Conservation (phyloP, 106 monocot genomes). For the Dendrobium huoshanense region DNA sequence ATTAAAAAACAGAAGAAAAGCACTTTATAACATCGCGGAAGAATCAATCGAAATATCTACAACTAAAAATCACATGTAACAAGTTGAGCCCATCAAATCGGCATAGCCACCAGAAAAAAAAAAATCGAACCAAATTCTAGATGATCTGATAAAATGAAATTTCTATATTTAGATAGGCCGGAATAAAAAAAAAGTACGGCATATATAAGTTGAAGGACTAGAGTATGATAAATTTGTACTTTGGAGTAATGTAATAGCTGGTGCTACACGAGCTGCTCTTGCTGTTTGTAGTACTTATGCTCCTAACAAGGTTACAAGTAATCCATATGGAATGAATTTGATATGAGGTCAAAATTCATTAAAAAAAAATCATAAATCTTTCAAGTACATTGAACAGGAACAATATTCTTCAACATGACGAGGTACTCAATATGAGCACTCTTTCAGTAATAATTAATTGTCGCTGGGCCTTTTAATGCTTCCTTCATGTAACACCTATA, state of each 20-base stretch:
- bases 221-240: too few species aligned
- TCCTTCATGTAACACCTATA: neutral
- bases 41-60: neutral
- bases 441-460: neutral
- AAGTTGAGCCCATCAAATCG: neutral
- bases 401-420: neutral
- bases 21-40: neutral
- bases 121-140: neutral
- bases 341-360: too few species aligned
- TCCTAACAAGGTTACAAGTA: too few species aligned
- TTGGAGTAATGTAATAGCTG: too few species aligned
- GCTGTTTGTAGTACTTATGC: too few species aligned
- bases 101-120: neutral
- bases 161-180: neutral
- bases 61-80: neutral
- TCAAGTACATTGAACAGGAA: neutral
- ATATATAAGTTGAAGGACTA: too few species aligned
- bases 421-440: neutral
- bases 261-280: too few species aligned
- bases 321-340: too few species aligned
- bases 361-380: neutral
- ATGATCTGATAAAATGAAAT: neutral
- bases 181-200: too few species aligned
- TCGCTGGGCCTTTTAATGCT: neutral
- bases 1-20: neutral